These are phyloP conservation scores for Russula ochroleuca DNA, from an alignment of 768 basidiomycete genomes.

Conservation along the genomic window DNA sequence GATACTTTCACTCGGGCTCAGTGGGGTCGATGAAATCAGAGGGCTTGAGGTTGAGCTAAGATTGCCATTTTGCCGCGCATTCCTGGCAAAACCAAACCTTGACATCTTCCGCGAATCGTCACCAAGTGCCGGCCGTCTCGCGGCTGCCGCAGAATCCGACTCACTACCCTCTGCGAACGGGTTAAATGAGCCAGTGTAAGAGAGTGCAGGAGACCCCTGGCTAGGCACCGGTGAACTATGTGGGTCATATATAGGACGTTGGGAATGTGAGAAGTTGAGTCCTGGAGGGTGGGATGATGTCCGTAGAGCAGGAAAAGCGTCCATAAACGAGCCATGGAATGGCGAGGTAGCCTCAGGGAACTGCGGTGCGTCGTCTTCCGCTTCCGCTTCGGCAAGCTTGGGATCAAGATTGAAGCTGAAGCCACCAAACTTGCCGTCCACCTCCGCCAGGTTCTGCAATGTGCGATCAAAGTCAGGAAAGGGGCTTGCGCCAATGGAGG, in stretches of 20 bases:
- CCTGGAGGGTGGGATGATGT: conserved; percentile 44
- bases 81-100: conserved; percentile 68
- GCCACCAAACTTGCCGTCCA: conserved; percentile 56
- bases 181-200: conserved; percentile 74
- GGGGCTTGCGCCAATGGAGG: conserved; percentile 47
- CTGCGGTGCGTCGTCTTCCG: conserved; percentile 46
- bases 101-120: conserved; percentile 69
- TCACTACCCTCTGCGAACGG: conserved; percentile 66
- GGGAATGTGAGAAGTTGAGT: conserved; percentile 46
- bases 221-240: conserved; percentile 43
- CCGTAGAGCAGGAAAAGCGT: conserved; percentile 66
- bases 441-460: conserved; percentile 62
- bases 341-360: conserved; percentile 42
- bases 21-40: conserved; percentile 51
- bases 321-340: conserved; percentile 60
- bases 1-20: conserved; percentile 45
- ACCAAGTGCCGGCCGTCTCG: conserved; percentile 43
- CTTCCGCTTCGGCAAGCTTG: conserved; percentile 51
- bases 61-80: conserved; percentile 39
- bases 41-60: conserved; percentile 64
- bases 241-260: conserved; percentile 56
- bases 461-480: conserved; percentile 91
- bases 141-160: conserved; percentile 36
- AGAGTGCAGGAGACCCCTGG: conserved; percentile 44
- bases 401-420: conserved; percentile 89